Base-by-base conservation (phyloP, 2,329 filamentous ascomycete species). In the Karstenula rhodostoma region DNA sequence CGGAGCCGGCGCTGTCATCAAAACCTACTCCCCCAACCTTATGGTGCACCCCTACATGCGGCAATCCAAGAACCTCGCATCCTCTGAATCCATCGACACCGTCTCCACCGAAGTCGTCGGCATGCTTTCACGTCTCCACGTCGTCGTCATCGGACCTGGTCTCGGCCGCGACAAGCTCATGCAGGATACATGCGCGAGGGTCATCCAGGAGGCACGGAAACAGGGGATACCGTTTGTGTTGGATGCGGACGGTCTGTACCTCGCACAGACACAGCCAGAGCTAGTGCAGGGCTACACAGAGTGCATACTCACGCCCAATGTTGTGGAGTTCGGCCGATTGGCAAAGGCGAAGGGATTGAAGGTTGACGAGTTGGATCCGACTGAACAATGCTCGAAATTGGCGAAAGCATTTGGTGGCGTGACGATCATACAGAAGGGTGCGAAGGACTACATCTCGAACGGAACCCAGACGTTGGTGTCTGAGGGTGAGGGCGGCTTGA, bases 31-130 rank as follows among this genome's bases (percentile, higher is more conserved):
- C 22, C 95, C 95, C 2, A 97, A 98, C 77, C 85, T 99, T 29
- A 99, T 99, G 94, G 95, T 99, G 12, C 95, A 98, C 78, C 95
- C 95, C 0, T 87, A 97, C 67, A 94, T 99, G 88, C 91, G 93
- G 32, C 92, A 95, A 78, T 87, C 88, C 48, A 84, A 86, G 67
- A 84, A 87, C 68, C 80, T 86, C 56, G 76, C 80, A 25, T 77
- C 82, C 51, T 79, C 83, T 56, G 86, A 90, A 58, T 82, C 82
- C 13, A 84, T 87, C 67, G 84, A 90, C 1, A 83, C 82, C 56
- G 84, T 97, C 50, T 87, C 91, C 9, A 79, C 85, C 25, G 81
- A 86, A 55, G 90, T 98, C 66, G 86, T 94, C 62, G 87, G 85
- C 61, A 91, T 98, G 87, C 86, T 99, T 2, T 85, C 90, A 7